phyloP scores from a whole-genome alignment of 495 filamentous ascomycete species.

The Hypoxylon trugodes region DNA sequence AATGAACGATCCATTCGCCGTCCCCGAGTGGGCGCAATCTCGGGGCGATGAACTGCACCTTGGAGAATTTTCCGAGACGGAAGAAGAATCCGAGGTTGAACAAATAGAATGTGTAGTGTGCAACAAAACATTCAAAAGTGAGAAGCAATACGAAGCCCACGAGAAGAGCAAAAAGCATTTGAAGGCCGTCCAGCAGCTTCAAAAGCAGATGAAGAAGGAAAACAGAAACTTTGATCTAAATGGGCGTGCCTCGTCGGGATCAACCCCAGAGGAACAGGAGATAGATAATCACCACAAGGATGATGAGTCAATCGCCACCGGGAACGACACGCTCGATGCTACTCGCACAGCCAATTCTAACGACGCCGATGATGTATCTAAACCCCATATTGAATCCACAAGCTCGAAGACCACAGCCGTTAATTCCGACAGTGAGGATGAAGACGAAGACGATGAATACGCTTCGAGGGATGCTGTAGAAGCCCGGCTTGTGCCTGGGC shows the following conservation, averaged over 20 bases:
- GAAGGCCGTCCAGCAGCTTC: constrained; percentile 82
- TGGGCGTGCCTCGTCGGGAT: not conserved
- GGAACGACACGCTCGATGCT: not conserved
- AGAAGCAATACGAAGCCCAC: constrained; percentile 91
- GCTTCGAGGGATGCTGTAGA: constrained; percentile 52
- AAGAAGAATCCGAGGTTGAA: constrained; percentile 67
- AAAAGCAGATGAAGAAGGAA: constrained; percentile 83
- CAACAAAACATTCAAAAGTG: constrained; percentile 90
- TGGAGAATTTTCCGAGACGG: constrained; percentile 53
- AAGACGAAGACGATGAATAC: constrained; percentile 53
- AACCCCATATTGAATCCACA: constrained; percentile 5
- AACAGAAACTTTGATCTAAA: constrained; percentile 68
- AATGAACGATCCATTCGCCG: constrained; percentile 64
- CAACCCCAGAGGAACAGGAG: not conserved
- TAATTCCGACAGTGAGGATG: constrained; percentile 17
- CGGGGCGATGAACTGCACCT: constrained; percentile 53
- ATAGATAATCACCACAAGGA: constrained; percentile 7
- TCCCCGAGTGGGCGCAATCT: constrained; percentile 82
- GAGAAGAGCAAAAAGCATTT: constrained; percentile 96
- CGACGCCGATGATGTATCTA: constrained; percentile 6
- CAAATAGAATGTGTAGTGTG: constrained; percentile 91
- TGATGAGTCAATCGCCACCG: not conserved
- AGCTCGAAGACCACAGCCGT: constrained; percentile 2
- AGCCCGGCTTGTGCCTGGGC: constrained; percentile 43
- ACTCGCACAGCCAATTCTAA: constrained; percentile 1